Percentiles rank a stretch among this genome's conserved stretches.
Conservation (phyloP, 192 early-diverging fungal species). For the Allomyces arbusculus region DNA sequence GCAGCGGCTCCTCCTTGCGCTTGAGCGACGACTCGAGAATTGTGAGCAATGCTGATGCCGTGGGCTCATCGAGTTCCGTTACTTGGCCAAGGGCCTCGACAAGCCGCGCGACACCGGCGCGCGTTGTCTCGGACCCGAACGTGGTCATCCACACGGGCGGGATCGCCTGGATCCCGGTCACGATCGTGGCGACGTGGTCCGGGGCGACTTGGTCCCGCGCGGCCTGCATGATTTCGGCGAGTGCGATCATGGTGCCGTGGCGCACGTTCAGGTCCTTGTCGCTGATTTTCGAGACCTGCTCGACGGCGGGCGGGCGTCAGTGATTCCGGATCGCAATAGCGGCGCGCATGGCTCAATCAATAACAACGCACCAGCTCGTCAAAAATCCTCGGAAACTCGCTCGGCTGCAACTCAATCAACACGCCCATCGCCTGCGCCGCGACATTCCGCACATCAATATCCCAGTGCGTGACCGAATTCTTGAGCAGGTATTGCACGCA, state of each 20-base stretch:
- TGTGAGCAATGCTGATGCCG: not conserved
- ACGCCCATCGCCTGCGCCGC: slow-evolving; percentile 48
- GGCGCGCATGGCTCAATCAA: too few species aligned
- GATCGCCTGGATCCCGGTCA: slow-evolving; percentile 7
- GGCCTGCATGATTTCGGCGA: slow-evolving; percentile 35
- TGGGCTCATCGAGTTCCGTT: slow-evolving; percentile 7
- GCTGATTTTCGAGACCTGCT: slow-evolving; percentile 22
- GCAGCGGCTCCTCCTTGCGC: not conserved
- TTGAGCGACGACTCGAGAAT: not conserved
- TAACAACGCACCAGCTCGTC: slow-evolving; percentile 38
- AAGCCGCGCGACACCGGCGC: not conserved
- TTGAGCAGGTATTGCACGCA: slow-evolving; percentile 51
- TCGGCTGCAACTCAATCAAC: slow-evolving; percentile 38
- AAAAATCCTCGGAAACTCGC: slow-evolving; percentile 26
- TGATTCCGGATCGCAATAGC: not conserved
- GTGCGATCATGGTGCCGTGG: slow-evolving; percentile 39
- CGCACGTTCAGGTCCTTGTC: slow-evolving; percentile 24
- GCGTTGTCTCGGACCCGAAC: not conserved
- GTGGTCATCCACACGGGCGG: slow-evolving; percentile 5
- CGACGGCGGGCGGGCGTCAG: not conserved
- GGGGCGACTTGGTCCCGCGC: slow-evolving; percentile 6
- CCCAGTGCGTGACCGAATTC: slow-evolving; percentile 66
- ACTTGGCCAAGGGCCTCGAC: not conserved
- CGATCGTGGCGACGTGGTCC: slow-evolving; percentile 4
- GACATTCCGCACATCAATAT: slow-evolving; percentile 52